Base-by-base conservation (phyloP, 768 basidiomycete genomes). In the Rhodocollybia butyracea region DNA sequence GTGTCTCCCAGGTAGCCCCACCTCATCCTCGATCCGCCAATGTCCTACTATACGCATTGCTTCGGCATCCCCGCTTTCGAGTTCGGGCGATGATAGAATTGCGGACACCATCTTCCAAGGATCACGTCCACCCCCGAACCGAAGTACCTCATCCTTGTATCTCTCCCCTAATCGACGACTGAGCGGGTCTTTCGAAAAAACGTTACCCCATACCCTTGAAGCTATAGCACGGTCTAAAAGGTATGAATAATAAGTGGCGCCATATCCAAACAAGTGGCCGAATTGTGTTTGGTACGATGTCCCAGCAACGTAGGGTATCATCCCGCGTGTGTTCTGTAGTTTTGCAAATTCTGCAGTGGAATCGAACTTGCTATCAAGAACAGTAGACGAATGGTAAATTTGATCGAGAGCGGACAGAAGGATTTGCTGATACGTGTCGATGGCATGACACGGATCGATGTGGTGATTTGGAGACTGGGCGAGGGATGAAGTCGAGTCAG, bases 211-310 rank as follows among this genome's bases (percentile, higher is more conserved):
- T 0, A 98, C 87, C n/a, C 89, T 81, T 5, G 90, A 90, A 0
- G 97, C 96, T 57, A 99, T 97, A 3, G 94, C 94, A 4, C 95
- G 85, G 61, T 98, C 97, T 61, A 99, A 95, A 12, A 98, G 78
- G 66, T 99, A 99, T 3, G 94, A 94, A 64, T 99, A 99, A 67
- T 99, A 99, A 0, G 94, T 97, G 13, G 96, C 94, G 5, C 96
- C 95, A 62, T 99, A 99, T 2, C 95, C 94, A 64, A 89, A 95
- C 5, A 99, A 73, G 67, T 99, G 97, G 0, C 91, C 90, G 61
- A 99, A 99, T 63, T 95, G 93, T 0, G 94, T 94, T 64, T 98
- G 97, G 78, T 94, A 94, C 0, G 91, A 88, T 0, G 95, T 98
- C 0, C 89, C 90, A 0, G 76, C 73, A 0, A 94, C 91, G 53